Evolutionary conservation across 768 basidiomycete genomes (phyloP).

Genomic region (Amanita pallidorosea): DNA sequence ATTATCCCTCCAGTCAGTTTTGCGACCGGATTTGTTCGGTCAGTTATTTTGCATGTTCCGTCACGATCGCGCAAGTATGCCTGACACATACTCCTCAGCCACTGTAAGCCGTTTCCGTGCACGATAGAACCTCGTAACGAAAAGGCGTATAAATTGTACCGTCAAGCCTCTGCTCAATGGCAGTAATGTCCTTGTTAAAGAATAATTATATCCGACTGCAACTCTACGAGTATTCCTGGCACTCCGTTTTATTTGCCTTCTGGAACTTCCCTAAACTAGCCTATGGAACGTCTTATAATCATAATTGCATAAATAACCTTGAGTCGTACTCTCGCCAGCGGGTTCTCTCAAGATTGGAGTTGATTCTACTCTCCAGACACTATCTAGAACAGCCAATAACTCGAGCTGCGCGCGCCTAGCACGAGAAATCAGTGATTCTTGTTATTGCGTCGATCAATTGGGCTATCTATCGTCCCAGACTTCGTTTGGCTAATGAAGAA

Average conservation of each 20-base stretch:
- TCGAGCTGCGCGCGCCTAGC: conserved; percentile 25
- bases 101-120: conserved; percentile 41
- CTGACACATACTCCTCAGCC: conserved; percentile 18
- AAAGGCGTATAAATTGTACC: conserved; percentile 16
- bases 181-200: not conserved
- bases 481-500: conserved; percentile 20
- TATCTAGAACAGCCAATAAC: conserved; percentile 53
- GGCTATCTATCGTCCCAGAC: conserved; percentile 9
- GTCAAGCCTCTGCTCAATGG: conserved; percentile 1
- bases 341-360: not conserved
- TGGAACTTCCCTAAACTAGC: conserved; percentile 4
- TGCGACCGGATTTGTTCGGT: conserved; percentile 36
- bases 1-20: conserved; percentile 28
- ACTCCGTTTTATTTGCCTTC: not conserved
- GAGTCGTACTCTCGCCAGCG: not conserved
- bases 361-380: conserved; percentile 27
- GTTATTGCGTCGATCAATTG: conserved; percentile 1
- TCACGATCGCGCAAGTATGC: not conserved
- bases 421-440: conserved; percentile 33
- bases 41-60: conserved; percentile 8
- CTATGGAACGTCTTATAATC: not conserved
- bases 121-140: conserved; percentile 33
- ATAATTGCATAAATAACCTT: not conserved
- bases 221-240: not conserved
- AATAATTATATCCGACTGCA: not conserved